Conservation (phyloP, 2,329 filamentous ascomycete genomes). For the Metarhizium sp. region DNA sequence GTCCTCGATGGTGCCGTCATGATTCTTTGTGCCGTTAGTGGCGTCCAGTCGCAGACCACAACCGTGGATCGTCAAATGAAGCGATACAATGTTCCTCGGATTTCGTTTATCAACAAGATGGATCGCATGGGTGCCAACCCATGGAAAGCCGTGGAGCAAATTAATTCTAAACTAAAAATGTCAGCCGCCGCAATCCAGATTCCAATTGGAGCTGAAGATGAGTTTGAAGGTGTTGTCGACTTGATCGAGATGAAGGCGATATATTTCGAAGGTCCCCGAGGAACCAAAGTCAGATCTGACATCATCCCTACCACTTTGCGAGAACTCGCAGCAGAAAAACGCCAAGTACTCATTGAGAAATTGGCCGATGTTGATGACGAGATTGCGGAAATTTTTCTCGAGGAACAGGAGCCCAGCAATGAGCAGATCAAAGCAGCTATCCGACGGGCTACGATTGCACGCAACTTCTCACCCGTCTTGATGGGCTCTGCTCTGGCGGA, state of each 20-base stretch:
- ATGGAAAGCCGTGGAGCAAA: conserved; percentile 95
- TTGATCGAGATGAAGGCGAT: conserved; percentile 85
- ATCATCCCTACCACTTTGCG: conserved; percentile 75
- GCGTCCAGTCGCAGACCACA: conserved; percentile 95
- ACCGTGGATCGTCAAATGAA: conserved; percentile 98
- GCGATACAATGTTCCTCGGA: conserved; percentile 89
- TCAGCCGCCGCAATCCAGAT: conserved; percentile 89
- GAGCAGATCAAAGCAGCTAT: conserved; percentile 89
- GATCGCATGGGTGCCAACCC: conserved; percentile 97
- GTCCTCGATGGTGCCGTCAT: conserved; percentile 96
- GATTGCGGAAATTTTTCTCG: conserved; percentile 89
- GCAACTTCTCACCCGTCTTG: conserved; percentile 89
- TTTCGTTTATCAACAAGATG: conserved; percentile 99
- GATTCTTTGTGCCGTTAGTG: conserved; percentile 95
- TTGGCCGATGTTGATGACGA: conserved; percentile 96
- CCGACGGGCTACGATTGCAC: conserved; percentile 74
- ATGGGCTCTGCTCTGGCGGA: conserved; percentile 95
- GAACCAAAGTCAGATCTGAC: conserved; percentile 67
- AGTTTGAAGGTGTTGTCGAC: conserved; percentile 88
- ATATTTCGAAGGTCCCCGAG: conserved; percentile 80
- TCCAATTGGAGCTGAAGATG: conserved; percentile 85
- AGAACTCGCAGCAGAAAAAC: conserved; percentile 70
- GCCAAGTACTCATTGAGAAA: conserved; percentile 82
- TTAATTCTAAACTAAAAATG: conserved; percentile 91
- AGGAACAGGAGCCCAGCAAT: conserved; percentile 70